phyloP scores from a whole-genome alignment of 306 rosid species.

The Castanea sativa region DNA sequence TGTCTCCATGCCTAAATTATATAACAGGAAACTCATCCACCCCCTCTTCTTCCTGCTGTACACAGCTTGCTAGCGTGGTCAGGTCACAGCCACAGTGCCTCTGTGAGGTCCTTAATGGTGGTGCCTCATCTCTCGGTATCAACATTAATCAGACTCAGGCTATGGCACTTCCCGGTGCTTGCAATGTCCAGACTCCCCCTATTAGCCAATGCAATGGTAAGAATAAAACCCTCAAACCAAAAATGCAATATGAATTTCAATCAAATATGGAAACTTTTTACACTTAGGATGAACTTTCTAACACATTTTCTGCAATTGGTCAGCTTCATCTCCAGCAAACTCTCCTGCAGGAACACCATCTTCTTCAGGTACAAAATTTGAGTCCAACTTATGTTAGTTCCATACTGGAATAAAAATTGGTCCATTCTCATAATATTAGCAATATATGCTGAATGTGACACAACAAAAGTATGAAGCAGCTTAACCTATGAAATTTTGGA shows the following conservation, averaged over 20 bases:
- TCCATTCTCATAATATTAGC: no score
- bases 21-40: slow-evolving; percentile 39
- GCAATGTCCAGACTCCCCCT: slow-evolving; percentile 56
- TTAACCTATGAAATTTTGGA: no score
- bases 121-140: slow-evolving; percentile 39
- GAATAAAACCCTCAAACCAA: neutral
- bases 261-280: no score
- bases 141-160: slow-evolving; percentile 61
- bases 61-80: slow-evolving; percentile 47
- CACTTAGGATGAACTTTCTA: no score
- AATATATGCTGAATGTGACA: no score
- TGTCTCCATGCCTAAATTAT: slow-evolving; percentile 55
- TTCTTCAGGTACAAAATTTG: slow-evolving; percentile 34
- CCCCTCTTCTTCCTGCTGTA: slow-evolving; percentile 57
- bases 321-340: slow-evolving; percentile 32
- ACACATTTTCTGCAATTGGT: neutral
- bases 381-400: neutral
- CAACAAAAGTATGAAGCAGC: no score
- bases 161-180: slow-evolving; percentile 42
- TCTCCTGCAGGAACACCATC: slow-evolving; percentile 40
- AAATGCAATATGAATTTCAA: no score
- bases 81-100: slow-evolving; percentile 55
- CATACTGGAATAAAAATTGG: no score
- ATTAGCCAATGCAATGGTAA: slow-evolving; percentile 42
- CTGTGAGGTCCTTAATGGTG: slow-evolving; percentile 54